phyloP scores from a whole-genome alignment of 2,329 filamentous ascomycete species.

The Zelopaecilomyces penicillatus region DNA sequence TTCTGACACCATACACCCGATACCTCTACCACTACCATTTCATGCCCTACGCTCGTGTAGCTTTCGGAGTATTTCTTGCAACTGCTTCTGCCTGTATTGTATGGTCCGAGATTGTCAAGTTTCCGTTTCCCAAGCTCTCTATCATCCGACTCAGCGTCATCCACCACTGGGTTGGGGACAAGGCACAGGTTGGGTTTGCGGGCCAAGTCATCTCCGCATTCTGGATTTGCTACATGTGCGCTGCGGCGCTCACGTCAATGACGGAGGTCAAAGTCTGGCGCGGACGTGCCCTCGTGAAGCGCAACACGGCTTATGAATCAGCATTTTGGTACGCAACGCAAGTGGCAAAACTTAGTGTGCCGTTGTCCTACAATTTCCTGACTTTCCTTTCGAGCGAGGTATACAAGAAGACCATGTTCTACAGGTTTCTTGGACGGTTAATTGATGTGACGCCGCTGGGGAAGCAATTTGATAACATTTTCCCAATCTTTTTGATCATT shows the following conservation, averaged over 20 bases:
- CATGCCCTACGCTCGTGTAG: constrained; percentile 58
- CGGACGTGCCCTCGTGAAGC: constrained; percentile 77
- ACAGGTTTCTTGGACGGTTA: constrained; percentile 71
- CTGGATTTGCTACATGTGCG: constrained; percentile 96
- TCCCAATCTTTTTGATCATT: constrained; percentile 79
- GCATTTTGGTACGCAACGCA: constrained; percentile 95
- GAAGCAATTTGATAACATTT: constrained; percentile 76
- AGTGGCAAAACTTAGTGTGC: constrained; percentile 85
- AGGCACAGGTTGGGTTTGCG: constrained; percentile 72
- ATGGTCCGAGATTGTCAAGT: constrained; percentile 89
- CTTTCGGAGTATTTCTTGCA: constrained; percentile 58
- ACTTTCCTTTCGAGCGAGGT: constrained; percentile 72
- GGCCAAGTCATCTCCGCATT: constrained; percentile 75
- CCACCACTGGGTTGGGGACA: constrained; percentile 64
- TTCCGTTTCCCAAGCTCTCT: constrained; percentile 68
- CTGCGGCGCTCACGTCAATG: constrained; percentile 77
- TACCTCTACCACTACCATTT: constrained; percentile 69
- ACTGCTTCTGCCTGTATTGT: constrained; percentile 75
- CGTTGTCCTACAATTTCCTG: constrained; percentile 91
- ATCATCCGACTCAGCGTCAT: constrained; percentile 58
- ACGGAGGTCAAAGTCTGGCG: constrained; percentile 97
- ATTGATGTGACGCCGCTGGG: constrained; percentile 80
- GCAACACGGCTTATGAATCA: constrained; percentile 86
- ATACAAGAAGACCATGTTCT: constrained; percentile 75
- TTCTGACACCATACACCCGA: constrained; percentile 74